phyloP scores from a whole-genome alignment of 2,329 filamentous ascomycete species.

The Cordyceps farinosa region DNA sequence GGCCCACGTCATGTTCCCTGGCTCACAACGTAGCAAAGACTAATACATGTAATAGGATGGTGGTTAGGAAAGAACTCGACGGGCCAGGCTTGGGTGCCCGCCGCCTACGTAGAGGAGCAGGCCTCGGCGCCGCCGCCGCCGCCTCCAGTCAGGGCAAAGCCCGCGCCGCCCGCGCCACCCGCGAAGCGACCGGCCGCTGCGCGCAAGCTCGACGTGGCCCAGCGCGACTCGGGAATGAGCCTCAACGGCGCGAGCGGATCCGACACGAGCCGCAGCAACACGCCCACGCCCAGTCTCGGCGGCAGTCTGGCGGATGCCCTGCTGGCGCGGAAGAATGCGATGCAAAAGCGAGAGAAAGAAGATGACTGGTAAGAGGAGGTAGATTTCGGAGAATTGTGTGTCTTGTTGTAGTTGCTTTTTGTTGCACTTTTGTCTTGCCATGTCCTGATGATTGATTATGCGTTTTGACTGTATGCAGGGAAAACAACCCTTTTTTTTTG shows the following conservation, averaged over 20 bases:
- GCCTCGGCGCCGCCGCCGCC: slow-evolving; percentile 60
- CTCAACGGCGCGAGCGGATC: slow-evolving; percentile 54
- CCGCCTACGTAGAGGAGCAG: slow-evolving; percentile 89
- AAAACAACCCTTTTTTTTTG: neutral
- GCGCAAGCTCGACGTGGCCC: slow-evolving; percentile 65
- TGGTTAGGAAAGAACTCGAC: slow-evolving; percentile 77
- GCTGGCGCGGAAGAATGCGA: slow-evolving; percentile 69
- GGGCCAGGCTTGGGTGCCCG: slow-evolving; percentile 89
- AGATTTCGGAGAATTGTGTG: neutral
- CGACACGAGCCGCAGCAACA: slow-evolving; percentile 64
- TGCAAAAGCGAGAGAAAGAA: slow-evolving; percentile 67
- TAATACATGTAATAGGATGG: slow-evolving; percentile 66
- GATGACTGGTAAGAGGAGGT: slow-evolving; percentile 59
- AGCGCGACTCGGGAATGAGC: slow-evolving; percentile 69
- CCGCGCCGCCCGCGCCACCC: slow-evolving; percentile 68
- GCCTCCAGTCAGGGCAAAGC: slow-evolving; percentile 59
- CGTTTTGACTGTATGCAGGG: slow-evolving; percentile 1
- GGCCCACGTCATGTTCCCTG: slow-evolving; percentile 26
- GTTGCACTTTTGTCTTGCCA: slow-evolving; percentile 4
- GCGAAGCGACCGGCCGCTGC: slow-evolving; percentile 72
- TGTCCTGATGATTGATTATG: slow-evolving; percentile 13
- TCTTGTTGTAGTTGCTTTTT: neutral
- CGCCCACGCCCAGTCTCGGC: slow-evolving; percentile 67
- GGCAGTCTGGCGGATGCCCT: slow-evolving; percentile 77
- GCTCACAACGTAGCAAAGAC: slow-evolving; percentile 15